phyloP scores from a whole-genome alignment of 768 basidiomycete species.

The Coprinopsis strossmayeri region DNA sequence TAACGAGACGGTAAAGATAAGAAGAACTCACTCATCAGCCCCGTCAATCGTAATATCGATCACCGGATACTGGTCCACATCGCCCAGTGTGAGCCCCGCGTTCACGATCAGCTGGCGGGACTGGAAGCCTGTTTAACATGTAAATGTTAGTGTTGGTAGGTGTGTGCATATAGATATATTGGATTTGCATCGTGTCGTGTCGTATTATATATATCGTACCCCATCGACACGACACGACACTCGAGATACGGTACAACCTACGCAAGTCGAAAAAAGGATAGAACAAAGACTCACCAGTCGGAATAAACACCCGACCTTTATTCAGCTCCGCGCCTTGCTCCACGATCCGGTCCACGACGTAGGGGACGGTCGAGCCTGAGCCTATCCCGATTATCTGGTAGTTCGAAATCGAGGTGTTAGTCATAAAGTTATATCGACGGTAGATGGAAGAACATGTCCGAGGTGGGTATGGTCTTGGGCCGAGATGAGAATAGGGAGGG shows the following conservation, averaged over 20 bases:
- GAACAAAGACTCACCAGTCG: constrained; percentile 53
- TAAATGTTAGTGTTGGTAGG: background rate
- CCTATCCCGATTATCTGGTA: constrained; percentile 80
- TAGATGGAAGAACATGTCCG: too few relatives aligned
- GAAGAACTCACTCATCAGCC: constrained; percentile 94
- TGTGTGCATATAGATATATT: too few relatives aligned
- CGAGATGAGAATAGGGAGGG: too few relatives aligned
- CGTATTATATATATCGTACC: too few relatives aligned
- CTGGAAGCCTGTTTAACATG: constrained; percentile 64
- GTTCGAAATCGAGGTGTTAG: background rate
- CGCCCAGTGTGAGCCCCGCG: constrained; percentile 72
- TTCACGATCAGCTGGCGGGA: constrained; percentile 91
- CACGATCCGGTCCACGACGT: constrained; percentile 92
- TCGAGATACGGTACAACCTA: too few relatives aligned
- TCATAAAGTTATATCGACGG: too few relatives aligned
- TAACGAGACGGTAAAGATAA: too few relatives aligned
- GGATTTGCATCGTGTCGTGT: too few relatives aligned
- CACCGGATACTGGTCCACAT: constrained; percentile 80
- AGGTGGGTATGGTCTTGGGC: too few relatives aligned
- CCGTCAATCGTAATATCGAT: constrained; percentile 98
- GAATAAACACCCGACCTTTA: constrained; percentile 78
- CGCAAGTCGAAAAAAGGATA: too few relatives aligned
- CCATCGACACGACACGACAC: too few relatives aligned
- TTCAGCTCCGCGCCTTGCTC: constrained; percentile 76
- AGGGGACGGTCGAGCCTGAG: constrained; percentile 92